phyloP scores from a whole-genome alignment of 2,329 filamentous ascomycete genomes.

The Xylaria sp. region DNA sequence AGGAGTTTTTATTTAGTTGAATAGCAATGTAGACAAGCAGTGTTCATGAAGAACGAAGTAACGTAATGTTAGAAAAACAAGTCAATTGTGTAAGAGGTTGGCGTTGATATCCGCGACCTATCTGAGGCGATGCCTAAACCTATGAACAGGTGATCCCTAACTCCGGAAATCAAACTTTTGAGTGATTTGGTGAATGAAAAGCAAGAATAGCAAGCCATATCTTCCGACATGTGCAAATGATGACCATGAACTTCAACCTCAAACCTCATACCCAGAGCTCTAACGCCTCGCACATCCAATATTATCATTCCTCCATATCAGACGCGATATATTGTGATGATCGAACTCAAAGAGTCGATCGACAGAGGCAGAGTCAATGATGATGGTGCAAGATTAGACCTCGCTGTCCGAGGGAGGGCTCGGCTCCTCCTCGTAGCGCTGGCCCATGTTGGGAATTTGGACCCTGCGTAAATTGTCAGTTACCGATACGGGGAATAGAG shows the following conservation, averaged over 20 bases:
- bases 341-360: not conserved
- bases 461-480: conserved; percentile 13
- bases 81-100: not conserved
- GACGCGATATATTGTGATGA: not conserved
- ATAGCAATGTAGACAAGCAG: not conserved
- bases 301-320: not conserved
- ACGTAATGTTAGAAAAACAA: not conserved
- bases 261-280: not conserved
- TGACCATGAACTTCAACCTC: not conserved
- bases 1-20: not conserved
- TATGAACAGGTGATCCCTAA: not conserved
- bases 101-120: not conserved
- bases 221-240: not conserved
- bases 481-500: not conserved
- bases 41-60: not conserved
- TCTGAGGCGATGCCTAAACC: conserved; percentile 4
- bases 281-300: not conserved
- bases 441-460: not conserved
- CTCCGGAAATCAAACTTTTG: conserved; percentile 17
- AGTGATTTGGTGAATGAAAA: not conserved
- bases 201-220: not conserved
- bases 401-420: not conserved
- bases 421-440: not conserved
- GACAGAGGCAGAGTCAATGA: not conserved
- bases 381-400: not conserved